Conservation (phyloP, 495 filamentous ascomycete genomes). For the Aspergillus avenaceus region DNA sequence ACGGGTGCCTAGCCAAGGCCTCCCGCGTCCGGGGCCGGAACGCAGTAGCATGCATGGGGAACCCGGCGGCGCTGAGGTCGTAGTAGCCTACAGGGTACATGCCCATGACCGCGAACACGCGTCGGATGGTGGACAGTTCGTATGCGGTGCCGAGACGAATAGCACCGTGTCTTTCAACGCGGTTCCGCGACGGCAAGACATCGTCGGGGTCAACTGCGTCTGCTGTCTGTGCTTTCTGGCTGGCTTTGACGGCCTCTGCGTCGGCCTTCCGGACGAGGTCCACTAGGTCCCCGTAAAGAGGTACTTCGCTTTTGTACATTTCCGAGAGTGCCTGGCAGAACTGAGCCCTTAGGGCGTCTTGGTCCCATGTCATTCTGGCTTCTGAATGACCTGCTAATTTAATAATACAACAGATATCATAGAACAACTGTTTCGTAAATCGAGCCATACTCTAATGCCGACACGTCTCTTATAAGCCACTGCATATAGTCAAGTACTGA, state of each 20-base stretch:
- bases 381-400: too few species aligned
- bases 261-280: constrained; percentile 32
- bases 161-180: constrained; percentile 40
- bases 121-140: constrained; percentile 33
- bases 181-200: constrained; percentile 26
- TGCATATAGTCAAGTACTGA: too few species aligned
- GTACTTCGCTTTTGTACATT: constrained; percentile 40
- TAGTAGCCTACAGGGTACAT: constrained; percentile 46
- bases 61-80: constrained; percentile 33
- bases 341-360: constrained; percentile 24
- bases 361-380: constrained; percentile 17
- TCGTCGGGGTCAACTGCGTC: constrained; percentile 19
- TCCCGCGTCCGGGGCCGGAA: constrained; percentile 30
- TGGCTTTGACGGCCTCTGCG: constrained; percentile 15
- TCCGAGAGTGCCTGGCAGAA: constrained; percentile 35
- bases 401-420: background rate
- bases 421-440: background rate
- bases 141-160: constrained; percentile 37
- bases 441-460: background rate
- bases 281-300: constrained; percentile 35
- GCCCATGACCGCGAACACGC: constrained; percentile 38
- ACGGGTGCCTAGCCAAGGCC: constrained; percentile 30
- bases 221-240: constrained; percentile 4
- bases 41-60: constrained; percentile 42
- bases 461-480: background rate